Percentiles rank a stretch among this genome's conserved stretches.
These are phyloP conservation scores for Mucor saturninus DNA, from an alignment of 371 early-diverging fungal genomes.

Conservation along the genomic window DNA sequence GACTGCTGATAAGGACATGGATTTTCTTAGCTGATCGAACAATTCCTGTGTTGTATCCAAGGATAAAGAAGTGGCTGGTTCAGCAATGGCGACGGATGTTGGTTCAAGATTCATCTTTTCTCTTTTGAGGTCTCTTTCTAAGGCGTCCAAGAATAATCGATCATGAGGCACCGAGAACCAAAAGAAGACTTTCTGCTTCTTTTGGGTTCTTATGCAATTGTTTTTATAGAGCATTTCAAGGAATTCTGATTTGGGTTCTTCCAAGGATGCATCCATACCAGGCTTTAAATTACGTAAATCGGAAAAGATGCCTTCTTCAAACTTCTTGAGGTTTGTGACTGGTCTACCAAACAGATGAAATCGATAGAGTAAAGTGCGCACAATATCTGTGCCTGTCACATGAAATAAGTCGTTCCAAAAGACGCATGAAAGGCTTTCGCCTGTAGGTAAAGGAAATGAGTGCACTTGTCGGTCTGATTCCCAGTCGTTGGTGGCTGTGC, in stretches of 20 bases:
- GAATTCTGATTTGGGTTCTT: slow-evolving; percentile 97
- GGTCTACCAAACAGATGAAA: slow-evolving; percentile 92
- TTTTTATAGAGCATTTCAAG: slow-evolving; percentile 97
- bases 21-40: slow-evolving; percentile 57
- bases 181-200: slow-evolving; percentile 99
- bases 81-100: slow-evolving; percentile 70
- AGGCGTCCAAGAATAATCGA: slow-evolving; percentile 94
- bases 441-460: slow-evolving; percentile 78
- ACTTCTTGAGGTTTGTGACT: slow-evolving; percentile 95
- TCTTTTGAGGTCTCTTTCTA: slow-evolving; percentile 97
- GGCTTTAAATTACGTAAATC: slow-evolving; percentile 98
- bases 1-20: slow-evolving; percentile 34
- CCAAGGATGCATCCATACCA: slow-evolving; percentile 95
- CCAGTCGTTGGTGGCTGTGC: slow-evolving; percentile 68
- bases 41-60: slow-evolving; percentile 62
- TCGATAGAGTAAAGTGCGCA: slow-evolving; percentile 91
- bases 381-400: slow-evolving; percentile 99
- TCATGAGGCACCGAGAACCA: slow-evolving; percentile 99
- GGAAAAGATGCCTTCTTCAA: slow-evolving; percentile 99
- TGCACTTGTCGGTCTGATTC: slow-evolving; percentile 55
- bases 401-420: slow-evolving; percentile 91
- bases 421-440: slow-evolving; percentile 90
- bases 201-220: slow-evolving; percentile 99
- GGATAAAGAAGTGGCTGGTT: slow-evolving; percentile 63
- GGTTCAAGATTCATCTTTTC: slow-evolving; percentile 85